Evolutionary conservation across 352 stramenopile species (phyloP).

Genomic region (Peronospora destructor): DNA sequence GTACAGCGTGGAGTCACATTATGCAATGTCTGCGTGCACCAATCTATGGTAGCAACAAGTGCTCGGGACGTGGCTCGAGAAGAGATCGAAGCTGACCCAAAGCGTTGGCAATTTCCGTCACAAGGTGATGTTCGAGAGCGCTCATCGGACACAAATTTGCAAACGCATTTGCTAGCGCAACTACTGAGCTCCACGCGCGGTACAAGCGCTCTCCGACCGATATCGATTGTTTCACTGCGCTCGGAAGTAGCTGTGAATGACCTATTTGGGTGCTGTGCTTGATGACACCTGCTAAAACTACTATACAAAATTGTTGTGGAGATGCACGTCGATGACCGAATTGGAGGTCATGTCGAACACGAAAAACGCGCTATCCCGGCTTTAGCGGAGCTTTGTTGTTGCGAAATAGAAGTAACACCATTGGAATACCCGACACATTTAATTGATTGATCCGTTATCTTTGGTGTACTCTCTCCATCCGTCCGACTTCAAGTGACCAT

Average conservation of each 20-base stretch:
- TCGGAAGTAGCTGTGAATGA: conserved; percentile 21
- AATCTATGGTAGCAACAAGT: conserved; percentile 31
- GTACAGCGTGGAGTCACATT: conserved; percentile 32
- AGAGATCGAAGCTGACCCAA: conserved; percentile 27
- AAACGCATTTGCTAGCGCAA: conserved; percentile 12
- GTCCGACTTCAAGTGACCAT: conserved; percentile 11
- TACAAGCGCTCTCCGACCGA: conserved; percentile 11
- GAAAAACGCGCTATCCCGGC: neutral
- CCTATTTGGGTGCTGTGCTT: conserved; percentile 25
- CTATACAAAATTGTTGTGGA: conserved; percentile 9
- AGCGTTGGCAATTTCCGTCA: conserved; percentile 17
- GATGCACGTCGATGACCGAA: conserved; percentile 15
- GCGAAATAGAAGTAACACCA: conserved; percentile 25
- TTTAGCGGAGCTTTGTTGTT: conserved; percentile 7
- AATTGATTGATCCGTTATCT: neutral
- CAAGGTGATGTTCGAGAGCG: conserved; percentile 8
- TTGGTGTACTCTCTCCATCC: too few relatives aligned
- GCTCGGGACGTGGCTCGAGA: conserved; percentile 32
- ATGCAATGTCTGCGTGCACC: conserved; percentile 36
- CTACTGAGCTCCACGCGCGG: conserved; percentile 4
- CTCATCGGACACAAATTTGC: conserved; percentile 11
- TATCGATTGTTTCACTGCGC: conserved; percentile 12
- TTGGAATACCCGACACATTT: conserved; percentile 1
- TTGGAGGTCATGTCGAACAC: conserved; percentile 15
- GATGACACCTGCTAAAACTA: conserved; percentile 2